phyloP scores from a whole-genome alignment of 345 rosid species.

The Lepidium sativum region DNA sequence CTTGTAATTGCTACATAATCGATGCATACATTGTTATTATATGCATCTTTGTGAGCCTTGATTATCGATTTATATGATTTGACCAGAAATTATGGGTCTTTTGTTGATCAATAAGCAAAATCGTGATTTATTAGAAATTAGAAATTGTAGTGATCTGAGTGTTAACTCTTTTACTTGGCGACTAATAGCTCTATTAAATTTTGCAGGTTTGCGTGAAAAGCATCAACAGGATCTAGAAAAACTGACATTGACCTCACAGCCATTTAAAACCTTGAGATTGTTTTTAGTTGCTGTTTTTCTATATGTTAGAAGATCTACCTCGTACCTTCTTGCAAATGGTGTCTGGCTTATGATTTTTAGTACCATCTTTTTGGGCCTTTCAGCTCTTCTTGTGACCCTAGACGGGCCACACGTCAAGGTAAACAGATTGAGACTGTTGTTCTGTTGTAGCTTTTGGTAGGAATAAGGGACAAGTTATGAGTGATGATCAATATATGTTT shows the following conservation, averaged over 20 bases:
- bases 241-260: slow-evolving; percentile 56
- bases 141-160: not conserved
- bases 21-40: not conserved
- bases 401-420: slow-evolving; percentile 78
- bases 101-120: not conserved
- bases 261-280: slow-evolving; percentile 57
- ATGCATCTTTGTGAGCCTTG: not conserved
- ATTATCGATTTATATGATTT: not conserved
- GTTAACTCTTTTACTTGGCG: not conserved
- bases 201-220: slow-evolving; percentile 28
- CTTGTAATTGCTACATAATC: not conserved
- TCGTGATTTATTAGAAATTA: not conserved
- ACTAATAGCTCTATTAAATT: not conserved
- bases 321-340: slow-evolving; percentile 48
- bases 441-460: not conserved
- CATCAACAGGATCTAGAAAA: slow-evolving; percentile 32
- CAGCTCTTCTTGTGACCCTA: slow-evolving; percentile 44
- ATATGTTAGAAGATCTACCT: slow-evolving; percentile 38
- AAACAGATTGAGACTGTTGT: slow-evolving; percentile 8
- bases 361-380: slow-evolving; percentile 27
- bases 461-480: not conserved
- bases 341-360: slow-evolving; percentile 54
- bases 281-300: slow-evolving; percentile 51
- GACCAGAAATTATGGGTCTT: not conserved
- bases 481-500: not conserved